Base-by-base conservation (phyloP, 805 yeast genomes). In the Metschnikowia bowlesiae region DNA sequence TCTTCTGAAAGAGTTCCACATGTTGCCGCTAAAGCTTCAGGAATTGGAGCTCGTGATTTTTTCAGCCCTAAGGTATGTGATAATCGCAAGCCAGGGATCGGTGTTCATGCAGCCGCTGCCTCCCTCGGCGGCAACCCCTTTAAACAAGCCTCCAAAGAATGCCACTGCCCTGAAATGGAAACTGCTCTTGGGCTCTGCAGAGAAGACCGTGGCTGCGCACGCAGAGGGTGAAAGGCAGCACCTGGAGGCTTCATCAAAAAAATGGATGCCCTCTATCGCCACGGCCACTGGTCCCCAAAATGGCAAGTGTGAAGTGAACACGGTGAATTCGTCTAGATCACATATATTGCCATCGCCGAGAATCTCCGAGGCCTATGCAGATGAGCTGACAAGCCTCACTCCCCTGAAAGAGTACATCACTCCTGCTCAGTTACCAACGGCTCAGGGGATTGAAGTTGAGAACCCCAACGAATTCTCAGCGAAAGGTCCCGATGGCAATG, bases 11-110 rank as follows among this genome's bases (percentile, higher is more conserved):
- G 46, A 44, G 29, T 36, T 44, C 29, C 39, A 44, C 33, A 26
- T 35, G 46, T 35, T 44, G 29, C 46, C 46, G n/a, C 28, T 44
- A 28, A 44, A 44, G 16, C 46, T 44, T 8, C 46, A 44, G 8
- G 46, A 44, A 44, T 16, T 44, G 28, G 46, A 44, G 30, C 29
- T 44, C 26, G 13, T 44, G 32, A 9, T 35, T 16, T 36, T 44
- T 29, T 34, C 46, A 1, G 40, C 28, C 8, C 14, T 29, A 18
- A 34, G 39, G 39, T 34, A 44, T 8, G 13, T 44, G 9, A 16
- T 44, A 11, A 36, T 44, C n/a, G 40, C 46, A 26, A 44, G 31
- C 6, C 46, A 44, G 16, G 39, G 39, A 10, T 13, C 45, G 1
- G 45, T 42, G 30, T 28, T 22, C 4, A 26, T 34, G 34, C 29